A percentile compares a stretch with the other conserved stretches of the same genome.
Conservation (phyloP, 164 flowering plant species). For the Piper longum region DNA sequence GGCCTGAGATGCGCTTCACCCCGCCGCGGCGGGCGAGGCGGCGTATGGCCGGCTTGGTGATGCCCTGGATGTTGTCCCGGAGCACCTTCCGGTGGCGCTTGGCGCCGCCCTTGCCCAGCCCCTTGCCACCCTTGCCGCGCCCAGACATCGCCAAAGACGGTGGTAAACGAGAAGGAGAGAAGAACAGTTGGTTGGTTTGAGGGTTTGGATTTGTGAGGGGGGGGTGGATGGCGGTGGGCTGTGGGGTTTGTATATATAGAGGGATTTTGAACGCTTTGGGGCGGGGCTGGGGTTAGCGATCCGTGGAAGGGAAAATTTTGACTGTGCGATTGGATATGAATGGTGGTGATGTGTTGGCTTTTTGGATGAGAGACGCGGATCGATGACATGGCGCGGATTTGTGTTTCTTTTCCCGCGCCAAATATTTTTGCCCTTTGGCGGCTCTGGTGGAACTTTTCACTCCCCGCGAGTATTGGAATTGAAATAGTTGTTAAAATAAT, state of each 20-base stretch:
- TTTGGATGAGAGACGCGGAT: background rate
- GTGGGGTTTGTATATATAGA: background rate
- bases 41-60: slow-evolving; percentile 18
- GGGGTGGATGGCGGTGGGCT: background rate
- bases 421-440: no score
- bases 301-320: background rate
- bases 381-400: slow-evolving; percentile 2
- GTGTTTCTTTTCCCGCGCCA: background rate
- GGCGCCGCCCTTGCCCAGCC: slow-evolving; percentile 22
- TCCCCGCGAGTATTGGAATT: no score
- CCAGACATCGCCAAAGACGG: slow-evolving; percentile 9
- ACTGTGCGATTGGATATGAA: background rate
- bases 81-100: slow-evolving; percentile 21
- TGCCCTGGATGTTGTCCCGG: slow-evolving; percentile 20
- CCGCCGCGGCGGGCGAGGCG: slow-evolving; percentile 16
- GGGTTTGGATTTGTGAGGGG: background rate
- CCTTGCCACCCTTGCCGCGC: slow-evolving; percentile 22
- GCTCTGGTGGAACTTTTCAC: no score
- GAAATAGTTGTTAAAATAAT: no score
- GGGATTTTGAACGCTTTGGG: background rate
- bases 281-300: background rate
- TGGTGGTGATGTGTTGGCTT: background rate
- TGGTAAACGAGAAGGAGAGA: background rate
- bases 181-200: background rate
- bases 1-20: slow-evolving; percentile 14